Evolutionary conservation across 2,329 filamentous ascomycete genomes (phyloP), one percentile per base, ranked within the genome.

Genomic region (Coniella lustricola): DNA sequence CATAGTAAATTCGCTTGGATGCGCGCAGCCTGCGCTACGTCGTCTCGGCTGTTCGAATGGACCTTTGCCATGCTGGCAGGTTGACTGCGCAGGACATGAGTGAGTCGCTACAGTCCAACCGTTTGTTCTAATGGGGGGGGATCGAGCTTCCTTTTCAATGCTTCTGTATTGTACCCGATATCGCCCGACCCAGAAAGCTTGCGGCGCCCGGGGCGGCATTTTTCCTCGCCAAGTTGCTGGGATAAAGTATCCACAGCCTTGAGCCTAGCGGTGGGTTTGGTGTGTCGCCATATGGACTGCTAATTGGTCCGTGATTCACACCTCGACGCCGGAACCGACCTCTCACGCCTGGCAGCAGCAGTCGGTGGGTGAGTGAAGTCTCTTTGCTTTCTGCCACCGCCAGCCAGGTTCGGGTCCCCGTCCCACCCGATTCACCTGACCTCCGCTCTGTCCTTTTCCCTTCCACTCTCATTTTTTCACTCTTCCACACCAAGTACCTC

Each of bases 261-360:
- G 55, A 57, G 56, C 37, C 43, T 48, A 39, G 22, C 35, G 32
- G 51, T 54, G 50, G 50, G 40, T 34, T 54, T 44, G 13, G 47
- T 56, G 56, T 58, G 56, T 49, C 53, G 46, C 44, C 49, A 49
- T 49, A 44, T 39, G 41, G 38, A 37, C 44, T 49, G 49, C 51
- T 44, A 54, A 62, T 62, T 62, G 60, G 54, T 58, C 58, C 60
- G 53, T 60, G 55, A 61, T 57, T 54, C 50, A 57, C 55, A 42
- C 40, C 25, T 29, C 25, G 25, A 29, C 25, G 25, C 25, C 25
- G 25, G 25, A 29, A 29, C 25, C 25, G 25, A 29, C 25, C 25
- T 29, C 25, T 29, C 25, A 29, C 25, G 25, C 25, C 25, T 29
- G 25, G 25, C 25, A 29, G 25, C 25, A 29, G 14, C 25, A 29